These are phyloP conservation scores for Fusarium tricinctum DNA, from an alignment of 2,329 filamentous ascomycete species.

Conservation along the genomic window DNA sequence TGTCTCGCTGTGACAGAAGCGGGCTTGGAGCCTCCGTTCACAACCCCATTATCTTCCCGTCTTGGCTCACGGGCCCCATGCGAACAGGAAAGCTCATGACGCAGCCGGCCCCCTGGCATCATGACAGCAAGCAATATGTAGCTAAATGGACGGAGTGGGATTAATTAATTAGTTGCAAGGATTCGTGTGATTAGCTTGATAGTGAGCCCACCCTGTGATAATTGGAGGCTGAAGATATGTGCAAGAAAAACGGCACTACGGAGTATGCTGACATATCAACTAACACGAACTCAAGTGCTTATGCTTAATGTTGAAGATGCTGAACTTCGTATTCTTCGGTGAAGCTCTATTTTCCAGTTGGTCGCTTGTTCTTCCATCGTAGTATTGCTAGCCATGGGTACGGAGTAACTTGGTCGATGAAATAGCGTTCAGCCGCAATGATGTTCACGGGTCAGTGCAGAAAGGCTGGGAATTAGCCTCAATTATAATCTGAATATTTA, in stretches of 20 bases:
- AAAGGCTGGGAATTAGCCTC: slow-evolving; percentile 14
- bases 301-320: neutral
- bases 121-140: slow-evolving; percentile 32
- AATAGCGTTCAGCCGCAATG: slow-evolving; percentile 25
- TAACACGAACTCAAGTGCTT: slow-evolving; percentile 27
- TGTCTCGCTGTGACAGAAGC: slow-evolving; percentile 21
- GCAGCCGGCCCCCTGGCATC: slow-evolving; percentile 34
- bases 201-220: slow-evolving; percentile 7
- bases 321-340: neutral
- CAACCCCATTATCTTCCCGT: slow-evolving; percentile 31
- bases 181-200: slow-evolving; percentile 26
- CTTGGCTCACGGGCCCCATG: slow-evolving; percentile 34
- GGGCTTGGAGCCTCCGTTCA: slow-evolving; percentile 31
- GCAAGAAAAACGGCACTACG: neutral
- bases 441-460: slow-evolving; percentile 1
- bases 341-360: neutral
- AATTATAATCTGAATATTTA: neutral
- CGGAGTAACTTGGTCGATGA: neutral
- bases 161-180: slow-evolving; percentile 38
- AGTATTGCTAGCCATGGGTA: neutral
- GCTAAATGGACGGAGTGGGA: slow-evolving; percentile 16
- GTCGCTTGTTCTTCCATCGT: neutral
- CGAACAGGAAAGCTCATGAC: slow-evolving; percentile 27
- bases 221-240: slow-evolving; percentile 28
- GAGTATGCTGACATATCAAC: slow-evolving; percentile 8